Percentiles rank a stretch among this genome's conserved stretches.
Evolutionary conservation across 805 yeast species (phyloP).

Genomic region (Citeromyces nyonsensis): DNA sequence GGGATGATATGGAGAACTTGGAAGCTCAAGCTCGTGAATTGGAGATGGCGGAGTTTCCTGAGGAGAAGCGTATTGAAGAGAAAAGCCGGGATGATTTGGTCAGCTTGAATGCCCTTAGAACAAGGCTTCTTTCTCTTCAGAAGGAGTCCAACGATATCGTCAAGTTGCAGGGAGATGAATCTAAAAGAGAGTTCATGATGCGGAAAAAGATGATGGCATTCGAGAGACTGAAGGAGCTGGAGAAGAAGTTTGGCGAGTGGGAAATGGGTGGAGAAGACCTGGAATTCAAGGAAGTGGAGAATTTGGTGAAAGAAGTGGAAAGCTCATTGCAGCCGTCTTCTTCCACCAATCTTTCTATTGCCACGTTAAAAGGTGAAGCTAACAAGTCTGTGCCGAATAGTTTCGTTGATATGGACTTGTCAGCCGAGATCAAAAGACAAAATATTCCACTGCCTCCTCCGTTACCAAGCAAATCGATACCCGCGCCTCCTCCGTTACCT

Average conservation of each 20-base stretch:
- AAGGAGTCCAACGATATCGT: constrained; percentile 64
- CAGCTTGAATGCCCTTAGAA: constrained; percentile 37
- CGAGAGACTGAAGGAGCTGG: constrained; percentile 59
- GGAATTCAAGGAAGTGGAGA: constrained; percentile 13
- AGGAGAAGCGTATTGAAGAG: constrained; percentile 12
- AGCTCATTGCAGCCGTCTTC: constrained; percentile 2
- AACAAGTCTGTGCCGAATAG: background rate
- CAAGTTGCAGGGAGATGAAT: constrained; percentile 36
- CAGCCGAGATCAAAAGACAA: background rate
- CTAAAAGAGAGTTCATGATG: constrained; percentile 35
- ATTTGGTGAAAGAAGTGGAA: constrained; percentile 25
- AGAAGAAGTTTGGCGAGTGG: constrained; percentile 26
- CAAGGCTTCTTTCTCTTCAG: constrained; percentile 46
- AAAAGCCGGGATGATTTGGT: constrained; percentile 26
- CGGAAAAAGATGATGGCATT: constrained; percentile 52
- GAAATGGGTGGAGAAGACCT: constrained; percentile 14
- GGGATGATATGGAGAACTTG: constrained; percentile 75
- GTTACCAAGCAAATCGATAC: constrained; percentile 7
- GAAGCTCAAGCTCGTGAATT: constrained; percentile 76
- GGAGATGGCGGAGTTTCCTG: constrained; percentile 74
- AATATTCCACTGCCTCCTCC: constrained; percentile 17
- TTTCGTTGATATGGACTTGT: background rate
- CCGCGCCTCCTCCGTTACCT: constrained; percentile 7
- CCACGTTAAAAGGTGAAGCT: background rate
- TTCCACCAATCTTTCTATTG: no score